Evolutionary conservation across 2,329 filamentous ascomycete species (phyloP), one percentile per base, ranked within the genome.

Genomic region (Penicillium sp.): DNA sequence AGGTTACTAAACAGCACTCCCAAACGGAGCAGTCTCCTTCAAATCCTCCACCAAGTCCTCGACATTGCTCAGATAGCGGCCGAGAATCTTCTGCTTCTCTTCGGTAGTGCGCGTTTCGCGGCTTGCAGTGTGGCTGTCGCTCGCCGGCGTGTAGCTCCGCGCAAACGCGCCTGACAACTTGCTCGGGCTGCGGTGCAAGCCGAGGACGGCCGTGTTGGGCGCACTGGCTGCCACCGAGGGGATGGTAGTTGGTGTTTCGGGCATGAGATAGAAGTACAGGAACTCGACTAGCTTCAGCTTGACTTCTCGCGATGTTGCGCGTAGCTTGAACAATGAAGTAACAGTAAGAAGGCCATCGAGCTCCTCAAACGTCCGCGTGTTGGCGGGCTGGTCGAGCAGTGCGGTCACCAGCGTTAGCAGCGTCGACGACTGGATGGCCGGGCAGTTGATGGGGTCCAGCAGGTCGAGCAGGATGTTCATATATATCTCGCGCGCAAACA

Each of bases 391-490:
- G 68, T 93, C 90, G 67, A 97, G 85, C 24, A 97, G 83, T 30
- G 91, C 90, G 35, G 90, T 90, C 55, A 97, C 92, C 51, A 99
- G 87, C 3, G 91, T 92, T 56, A 97, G 85, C 28, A 97, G 84
- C 8, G 93, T 92, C 51, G 91, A 86, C 7, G 89, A 93, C 74
- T 97, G 93, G 64, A 97, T 92, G 3, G 89, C 89, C 0, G 92
- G 91, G 71, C 91, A 95, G 74, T 96, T 96, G 68, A 88, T 87
- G 5, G 91, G 89, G 71, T 97, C 92, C 64, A 97, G 88, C 43
- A 97, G 89, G 74, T 97, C 92, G 61, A 97, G 88, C 42, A 97
- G 87, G 57, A 97, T 83, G 71, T 96, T 97, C 93, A 99, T 97
- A 74, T 95, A 89, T 63, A 91, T 87, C 74, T 96, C 91, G 59